Percentiles rank a stretch among this genome's conserved stretches.
Evolutionary conservation across 2,329 filamentous ascomycete species (phyloP).

Genomic region (Furcasterigmium furcatum): DNA sequence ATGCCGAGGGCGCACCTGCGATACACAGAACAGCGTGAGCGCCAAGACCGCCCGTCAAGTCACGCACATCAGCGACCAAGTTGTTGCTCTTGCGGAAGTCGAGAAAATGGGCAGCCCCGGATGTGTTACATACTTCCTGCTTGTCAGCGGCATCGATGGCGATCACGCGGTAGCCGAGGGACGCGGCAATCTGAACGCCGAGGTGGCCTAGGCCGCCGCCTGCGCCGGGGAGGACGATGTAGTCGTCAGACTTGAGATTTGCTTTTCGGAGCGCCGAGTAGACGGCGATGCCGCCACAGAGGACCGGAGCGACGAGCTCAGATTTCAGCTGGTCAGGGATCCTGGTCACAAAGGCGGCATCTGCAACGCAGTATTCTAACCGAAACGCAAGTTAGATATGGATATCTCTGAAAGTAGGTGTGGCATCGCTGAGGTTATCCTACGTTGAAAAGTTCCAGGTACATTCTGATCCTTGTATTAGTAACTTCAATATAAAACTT

Average conservation of each 20-base stretch:
- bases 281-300: not conserved
- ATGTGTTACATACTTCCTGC: constrained; percentile 19
- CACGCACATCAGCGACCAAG: constrained; percentile 11
- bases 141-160: constrained; percentile 19
- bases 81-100: constrained; percentile 23
- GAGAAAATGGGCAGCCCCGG: constrained; percentile 34
- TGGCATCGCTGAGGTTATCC: not conserved
- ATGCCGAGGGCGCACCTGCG: constrained; percentile 24
- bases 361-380: not conserved
- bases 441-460: not conserved
- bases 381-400: not conserved
- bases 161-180: constrained; percentile 17
- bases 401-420: not conserved
- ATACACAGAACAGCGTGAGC: constrained; percentile 26
- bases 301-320: not conserved
- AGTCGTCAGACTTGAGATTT: constrained; percentile 13
- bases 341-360: not conserved
- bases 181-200: constrained; percentile 17
- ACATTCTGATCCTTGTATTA: not conserved
- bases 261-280: not conserved
- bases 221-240: constrained; percentile 25
- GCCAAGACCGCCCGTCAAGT: constrained; percentile 17
- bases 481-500: not conserved
- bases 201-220: constrained; percentile 23
- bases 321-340: not conserved